Conservation (phyloP, 495 filamentous ascomycete species). For the Echria macrotheca region DNA sequence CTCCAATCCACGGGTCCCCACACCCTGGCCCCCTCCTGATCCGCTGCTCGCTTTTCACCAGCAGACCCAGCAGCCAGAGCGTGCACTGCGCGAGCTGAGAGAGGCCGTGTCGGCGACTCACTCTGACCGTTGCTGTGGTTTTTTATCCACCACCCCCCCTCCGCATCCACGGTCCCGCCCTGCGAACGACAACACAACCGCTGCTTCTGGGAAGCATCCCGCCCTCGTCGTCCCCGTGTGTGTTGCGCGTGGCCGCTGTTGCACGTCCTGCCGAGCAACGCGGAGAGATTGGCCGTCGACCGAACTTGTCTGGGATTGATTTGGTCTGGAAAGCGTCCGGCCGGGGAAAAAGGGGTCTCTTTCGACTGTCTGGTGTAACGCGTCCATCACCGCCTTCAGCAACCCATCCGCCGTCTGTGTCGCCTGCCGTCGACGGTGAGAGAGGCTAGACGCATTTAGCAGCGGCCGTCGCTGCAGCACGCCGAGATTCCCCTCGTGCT, state of each 20-base stretch:
- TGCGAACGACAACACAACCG: not conserved
- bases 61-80: not conserved
- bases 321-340: constrained; percentile 4
- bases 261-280: constrained; percentile 7
- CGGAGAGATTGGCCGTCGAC: constrained; percentile 5
- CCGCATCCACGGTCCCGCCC: not conserved
- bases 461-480: constrained; percentile 2
- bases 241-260: constrained; percentile 7
- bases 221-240: too few relatives aligned
- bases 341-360: constrained; percentile 1
- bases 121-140: not conserved
- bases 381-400: constrained; percentile 4
- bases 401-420: not conserved
- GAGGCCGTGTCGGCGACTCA: constrained; percentile 1
- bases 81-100: too few relatives aligned
- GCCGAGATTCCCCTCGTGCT: not conserved
- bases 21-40: constrained; percentile 9
- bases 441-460: constrained; percentile 3
- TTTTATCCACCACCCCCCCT: not conserved
- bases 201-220: not conserved
- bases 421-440: constrained; percentile 9
- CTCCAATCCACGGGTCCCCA: constrained; percentile 11
- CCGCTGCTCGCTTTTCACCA: not conserved
- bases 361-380: constrained; percentile 9
- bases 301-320: constrained; percentile 13